Conservation (phyloP, 352 stramenopile species). For the Pythium insidiosum region DNA sequence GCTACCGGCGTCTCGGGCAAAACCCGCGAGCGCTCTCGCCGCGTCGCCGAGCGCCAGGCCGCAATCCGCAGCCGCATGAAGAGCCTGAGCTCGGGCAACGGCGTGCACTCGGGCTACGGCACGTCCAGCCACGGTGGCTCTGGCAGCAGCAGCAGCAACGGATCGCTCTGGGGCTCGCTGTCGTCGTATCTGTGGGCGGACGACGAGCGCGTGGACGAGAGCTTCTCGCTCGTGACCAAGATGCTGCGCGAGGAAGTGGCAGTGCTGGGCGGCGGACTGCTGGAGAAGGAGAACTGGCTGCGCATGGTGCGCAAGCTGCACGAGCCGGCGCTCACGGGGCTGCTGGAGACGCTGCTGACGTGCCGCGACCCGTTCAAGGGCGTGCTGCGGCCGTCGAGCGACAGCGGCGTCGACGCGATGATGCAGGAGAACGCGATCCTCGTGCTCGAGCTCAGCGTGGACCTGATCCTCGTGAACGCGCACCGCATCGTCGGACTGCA, state of each 20-base stretch:
- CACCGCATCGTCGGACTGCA: conserved; percentile 66
- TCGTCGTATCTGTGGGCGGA: conserved; percentile 82
- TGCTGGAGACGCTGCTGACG: conserved; percentile 70
- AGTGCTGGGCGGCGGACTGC: conserved; percentile 55
- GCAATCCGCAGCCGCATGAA: conserved; percentile 79
- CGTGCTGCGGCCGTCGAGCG: conserved; percentile 39
- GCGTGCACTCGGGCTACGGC: conserved; percentile 34
- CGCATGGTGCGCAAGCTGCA: conserved; percentile 72
- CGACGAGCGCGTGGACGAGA: conserved; percentile 73
- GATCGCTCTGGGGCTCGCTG: conserved; percentile 75
- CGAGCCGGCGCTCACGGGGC: conserved; percentile 43
- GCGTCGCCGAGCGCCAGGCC: conserved; percentile 71
- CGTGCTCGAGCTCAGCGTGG: conserved; percentile 76
- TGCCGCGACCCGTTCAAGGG: conserved; percentile 76
- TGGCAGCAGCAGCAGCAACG: conserved; percentile 15
- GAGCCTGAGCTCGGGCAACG: conserved; percentile 51
- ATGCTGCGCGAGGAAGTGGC: conserved; percentile 71
- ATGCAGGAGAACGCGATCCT: conserved; percentile 86
- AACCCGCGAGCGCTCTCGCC: conserved; percentile 64
- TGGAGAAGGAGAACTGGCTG: conserved; percentile 86
- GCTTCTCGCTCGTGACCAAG: conserved; percentile 70
- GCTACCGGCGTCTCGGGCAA: conserved; percentile 64
- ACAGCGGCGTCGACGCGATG: conserved; percentile 50
- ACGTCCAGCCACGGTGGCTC: conserved; percentile 13
- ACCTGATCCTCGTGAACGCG: conserved; percentile 81